Conservation (phyloP, 257 asterid species). For the Nemophila menziesii region DNA sequence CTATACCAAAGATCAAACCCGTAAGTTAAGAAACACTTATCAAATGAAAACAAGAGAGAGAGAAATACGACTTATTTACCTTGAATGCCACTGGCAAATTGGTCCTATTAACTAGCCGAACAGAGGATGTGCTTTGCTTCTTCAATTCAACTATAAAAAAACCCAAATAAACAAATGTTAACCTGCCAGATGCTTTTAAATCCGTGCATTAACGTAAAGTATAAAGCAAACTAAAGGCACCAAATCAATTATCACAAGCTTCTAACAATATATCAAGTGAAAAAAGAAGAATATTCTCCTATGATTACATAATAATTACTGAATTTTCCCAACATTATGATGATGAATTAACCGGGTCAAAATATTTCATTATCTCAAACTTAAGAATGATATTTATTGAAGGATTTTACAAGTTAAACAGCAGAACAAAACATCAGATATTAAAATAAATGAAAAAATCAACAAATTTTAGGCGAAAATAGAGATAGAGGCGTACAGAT, state of each 20-base stretch:
- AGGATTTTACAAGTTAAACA: neutral
- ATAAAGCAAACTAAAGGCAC: neutral
- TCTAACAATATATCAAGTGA: neutral
- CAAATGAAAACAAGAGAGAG: neutral
- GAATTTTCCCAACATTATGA: neutral
- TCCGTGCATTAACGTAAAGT: neutral
- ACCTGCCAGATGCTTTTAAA: neutral
- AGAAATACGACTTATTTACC: conserved; percentile 11
- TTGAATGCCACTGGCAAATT: conserved; percentile 29
- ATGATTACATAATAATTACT: neutral
- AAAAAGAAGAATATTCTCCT: neutral
- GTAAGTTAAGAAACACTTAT: neutral
- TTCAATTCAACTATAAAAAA: conserved; percentile 26
- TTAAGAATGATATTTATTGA: neutral
- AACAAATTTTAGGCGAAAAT: neutral
- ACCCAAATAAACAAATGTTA: neutral
- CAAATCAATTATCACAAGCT: neutral
- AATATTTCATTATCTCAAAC: neutral
- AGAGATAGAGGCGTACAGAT: conserved; percentile 10
- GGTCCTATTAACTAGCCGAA: conserved; percentile 23
- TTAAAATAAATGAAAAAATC: neutral
- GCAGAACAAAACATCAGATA: neutral
- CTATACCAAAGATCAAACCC: neutral
- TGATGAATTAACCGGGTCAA: neutral
- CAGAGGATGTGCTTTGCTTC: conserved; percentile 29